phyloP scores from a whole-genome alignment of 1,284 basidiomycete genomes.

The Marasmius tenuissimus region DNA sequence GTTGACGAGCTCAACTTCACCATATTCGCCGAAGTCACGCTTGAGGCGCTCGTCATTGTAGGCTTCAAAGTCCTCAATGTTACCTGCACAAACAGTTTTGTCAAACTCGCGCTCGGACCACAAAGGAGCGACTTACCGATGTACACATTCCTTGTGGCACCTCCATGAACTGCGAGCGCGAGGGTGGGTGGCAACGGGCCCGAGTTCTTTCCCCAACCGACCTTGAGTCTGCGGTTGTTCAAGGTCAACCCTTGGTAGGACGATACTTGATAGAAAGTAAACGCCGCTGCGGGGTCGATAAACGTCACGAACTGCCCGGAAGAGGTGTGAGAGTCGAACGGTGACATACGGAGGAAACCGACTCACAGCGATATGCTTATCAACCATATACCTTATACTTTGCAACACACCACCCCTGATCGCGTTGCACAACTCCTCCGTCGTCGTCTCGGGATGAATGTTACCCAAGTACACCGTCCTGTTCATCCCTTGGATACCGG shows the following conservation, averaged over 20 bases:
- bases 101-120: background rate
- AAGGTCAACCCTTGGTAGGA: slow-evolving; percentile 85
- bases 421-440: slow-evolving; percentile 92
- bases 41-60: slow-evolving; percentile 86
- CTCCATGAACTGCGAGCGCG: slow-evolving; percentile 84
- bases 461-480: slow-evolving; percentile 92
- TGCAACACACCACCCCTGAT: slow-evolving; percentile 91
- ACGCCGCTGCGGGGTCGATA: slow-evolving; percentile 85
- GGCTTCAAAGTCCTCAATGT: slow-evolving; percentile 88
- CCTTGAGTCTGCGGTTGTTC: slow-evolving; percentile 88
- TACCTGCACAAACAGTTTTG: slow-evolving; percentile 22
- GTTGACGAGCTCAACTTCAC: slow-evolving; percentile 94
- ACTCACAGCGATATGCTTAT: slow-evolving; percentile 90
- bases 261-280: slow-evolving; percentile 89
- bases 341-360: slow-evolving; percentile 2
- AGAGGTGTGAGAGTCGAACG: slow-evolving; percentile 10
- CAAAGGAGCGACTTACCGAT: slow-evolving; percentile 53
- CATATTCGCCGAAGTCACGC: slow-evolving; percentile 88
- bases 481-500: slow-evolving; percentile 60
- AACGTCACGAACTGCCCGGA: slow-evolving; percentile 81
- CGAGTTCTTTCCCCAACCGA: slow-evolving; percentile 94
- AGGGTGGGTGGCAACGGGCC: slow-evolving; percentile 82
- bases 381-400: slow-evolving; percentile 88
- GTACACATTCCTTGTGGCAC: slow-evolving; percentile 93
- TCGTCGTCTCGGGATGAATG: slow-evolving; percentile 89